Evolutionary conservation across 192 early-diverging fungal genomes (phyloP).

Genomic region (Entomortierella chlamydospora): DNA sequence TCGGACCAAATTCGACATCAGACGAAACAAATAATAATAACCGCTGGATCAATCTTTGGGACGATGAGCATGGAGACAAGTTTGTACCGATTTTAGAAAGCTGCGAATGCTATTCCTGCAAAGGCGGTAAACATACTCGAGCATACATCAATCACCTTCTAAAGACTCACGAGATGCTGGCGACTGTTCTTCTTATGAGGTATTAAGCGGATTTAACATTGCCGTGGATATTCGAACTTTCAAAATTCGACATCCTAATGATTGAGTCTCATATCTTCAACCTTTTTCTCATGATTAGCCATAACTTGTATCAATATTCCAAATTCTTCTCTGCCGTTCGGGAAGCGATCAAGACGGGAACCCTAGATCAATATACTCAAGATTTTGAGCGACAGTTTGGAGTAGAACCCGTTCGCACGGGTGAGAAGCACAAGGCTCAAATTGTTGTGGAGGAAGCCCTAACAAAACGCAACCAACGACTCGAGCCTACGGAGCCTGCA

Average conservation of each 20-base stretch:
- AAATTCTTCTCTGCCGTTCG: slow-evolving; percentile 46
- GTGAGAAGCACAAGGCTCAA: slow-evolving; percentile 33
- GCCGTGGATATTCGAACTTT: too few relatives aligned
- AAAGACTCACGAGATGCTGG: slow-evolving; percentile 81
- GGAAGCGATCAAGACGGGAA: slow-evolving; percentile 29
- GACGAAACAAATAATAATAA: neutral
- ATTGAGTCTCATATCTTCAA: neutral
- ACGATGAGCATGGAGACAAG: slow-evolving; percentile 63
- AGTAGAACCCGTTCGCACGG: slow-evolving; percentile 23
- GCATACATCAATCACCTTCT: slow-evolving; percentile 83
- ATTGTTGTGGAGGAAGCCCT: slow-evolving; percentile 35
- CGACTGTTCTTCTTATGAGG: slow-evolving; percentile 77
- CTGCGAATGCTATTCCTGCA: slow-evolving; percentile 76
- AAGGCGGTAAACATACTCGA: slow-evolving; percentile 63
- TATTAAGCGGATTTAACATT: slow-evolving; percentile 14
- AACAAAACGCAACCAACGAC: slow-evolving; percentile 34
- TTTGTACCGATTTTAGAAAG: slow-evolving; percentile 69
- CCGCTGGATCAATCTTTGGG: slow-evolving; percentile 67
- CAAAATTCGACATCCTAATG: too few relatives aligned
- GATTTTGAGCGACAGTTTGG: slow-evolving; percentile 17
- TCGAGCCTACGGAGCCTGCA: slow-evolving; percentile 29
- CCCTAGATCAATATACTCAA: slow-evolving; percentile 12
- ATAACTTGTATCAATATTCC: slow-evolving; percentile 53
- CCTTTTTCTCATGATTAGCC: slow-evolving; percentile 12
- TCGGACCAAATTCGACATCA: slow-evolving; percentile 32